A percentile compares a stretch with the other conserved stretches of the same genome.
Evolutionary conservation across 164 flowering plant species (phyloP).

Genomic region (Magnolia officinalis): DNA sequence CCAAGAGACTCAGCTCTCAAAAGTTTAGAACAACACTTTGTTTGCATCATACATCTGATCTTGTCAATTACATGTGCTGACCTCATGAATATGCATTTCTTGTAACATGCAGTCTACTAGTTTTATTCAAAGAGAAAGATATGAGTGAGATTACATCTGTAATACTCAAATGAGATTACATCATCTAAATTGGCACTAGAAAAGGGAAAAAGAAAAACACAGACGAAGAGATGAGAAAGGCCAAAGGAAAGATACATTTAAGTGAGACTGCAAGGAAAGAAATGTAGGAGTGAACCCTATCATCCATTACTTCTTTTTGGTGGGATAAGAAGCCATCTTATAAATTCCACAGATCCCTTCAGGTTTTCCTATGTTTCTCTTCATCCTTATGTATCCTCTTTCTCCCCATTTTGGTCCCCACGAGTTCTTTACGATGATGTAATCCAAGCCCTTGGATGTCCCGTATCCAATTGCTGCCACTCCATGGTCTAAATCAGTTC

Average conservation of each 20-base stretch:
- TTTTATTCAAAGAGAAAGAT: neutral
- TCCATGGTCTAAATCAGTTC: constrained; percentile 71
- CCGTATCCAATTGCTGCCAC: constrained; percentile 89
- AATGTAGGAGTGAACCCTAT: neutral
- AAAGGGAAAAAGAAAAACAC: neutral
- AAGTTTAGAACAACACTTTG: no score
- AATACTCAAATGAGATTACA: no score
- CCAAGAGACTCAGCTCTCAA: no score
- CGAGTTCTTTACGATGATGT: constrained; percentile 77
- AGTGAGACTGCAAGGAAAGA: neutral
- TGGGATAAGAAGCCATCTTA: constrained; percentile 81
- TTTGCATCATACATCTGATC: no score
- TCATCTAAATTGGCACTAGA: no score
- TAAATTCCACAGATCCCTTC: constrained; percentile 75
- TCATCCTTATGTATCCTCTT: constrained; percentile 77
- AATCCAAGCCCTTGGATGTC: constrained; percentile 50
- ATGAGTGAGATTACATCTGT: no score
- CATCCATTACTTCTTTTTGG: constrained; percentile 34
- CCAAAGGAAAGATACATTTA: neutral
- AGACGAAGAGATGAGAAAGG: neutral
- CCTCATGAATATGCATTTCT: no score
- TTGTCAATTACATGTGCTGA: no score
- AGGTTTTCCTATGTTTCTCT: constrained; percentile 62
- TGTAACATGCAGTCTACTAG: neutral
- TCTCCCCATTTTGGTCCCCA: constrained; percentile 93